Evolutionary conservation across 768 basidiomycete species (phyloP).

Genomic region (Lentinula aciculospora): DNA sequence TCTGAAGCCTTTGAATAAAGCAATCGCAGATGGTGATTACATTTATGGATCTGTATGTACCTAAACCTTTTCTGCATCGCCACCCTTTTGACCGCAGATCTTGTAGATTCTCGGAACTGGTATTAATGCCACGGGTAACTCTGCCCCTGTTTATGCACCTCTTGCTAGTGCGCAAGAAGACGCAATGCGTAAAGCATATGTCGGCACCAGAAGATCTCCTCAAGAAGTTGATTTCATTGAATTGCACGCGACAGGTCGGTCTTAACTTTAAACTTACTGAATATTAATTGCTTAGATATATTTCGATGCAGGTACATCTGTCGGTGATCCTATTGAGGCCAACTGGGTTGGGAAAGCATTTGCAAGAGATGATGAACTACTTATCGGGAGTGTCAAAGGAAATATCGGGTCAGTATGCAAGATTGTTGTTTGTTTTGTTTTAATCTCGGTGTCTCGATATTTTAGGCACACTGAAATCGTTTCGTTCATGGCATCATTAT

Average conservation of each 20-base stretch:
- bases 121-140: constrained; percentile 30
- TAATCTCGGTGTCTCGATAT: constrained; percentile 36
- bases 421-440: constrained; percentile 20
- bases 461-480: constrained; percentile 33
- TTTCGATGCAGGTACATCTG: constrained; percentile 27
- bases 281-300: background rate
- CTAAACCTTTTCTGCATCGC: background rate
- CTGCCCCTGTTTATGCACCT: constrained; percentile 30
- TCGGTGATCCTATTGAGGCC: constrained; percentile 45
- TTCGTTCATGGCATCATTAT: constrained; percentile 38
- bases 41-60: constrained; percentile 32
- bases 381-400: constrained; percentile 40
- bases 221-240: constrained; percentile 43
- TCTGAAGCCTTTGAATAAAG: constrained; percentile 31
- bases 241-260: constrained; percentile 41
- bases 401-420: constrained; percentile 33
- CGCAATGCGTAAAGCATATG: constrained; percentile 31
- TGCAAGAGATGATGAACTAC: constrained; percentile 13
- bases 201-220: constrained; percentile 22
- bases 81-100: background rate
- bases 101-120: constrained; percentile 33
- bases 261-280: background rate
- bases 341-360: constrained; percentile 32
- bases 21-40: constrained; percentile 31
- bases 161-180: constrained; percentile 29